phyloP scores from a whole-genome alignment of 345 rosid species.

The Citrus unshiu region DNA sequence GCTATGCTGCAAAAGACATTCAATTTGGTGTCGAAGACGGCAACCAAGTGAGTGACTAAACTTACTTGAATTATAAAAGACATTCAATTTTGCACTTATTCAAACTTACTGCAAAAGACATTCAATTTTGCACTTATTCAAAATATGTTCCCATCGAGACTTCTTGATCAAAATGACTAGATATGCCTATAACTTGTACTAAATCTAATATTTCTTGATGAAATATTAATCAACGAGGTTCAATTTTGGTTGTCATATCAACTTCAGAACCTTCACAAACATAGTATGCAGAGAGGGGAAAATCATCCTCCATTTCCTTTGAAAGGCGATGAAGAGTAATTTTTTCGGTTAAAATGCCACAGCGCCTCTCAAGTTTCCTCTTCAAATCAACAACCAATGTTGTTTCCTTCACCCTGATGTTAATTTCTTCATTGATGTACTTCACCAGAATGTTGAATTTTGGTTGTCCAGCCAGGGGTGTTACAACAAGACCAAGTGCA shows the following conservation, averaged over 20 bases:
- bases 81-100: no score
- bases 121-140: no score
- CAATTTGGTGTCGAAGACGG: no score
- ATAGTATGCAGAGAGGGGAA: constrained; percentile 2
- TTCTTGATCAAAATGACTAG: no score
- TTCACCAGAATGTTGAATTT: background rate
- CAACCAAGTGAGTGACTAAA: no score
- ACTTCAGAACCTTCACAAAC: constrained; percentile 5
- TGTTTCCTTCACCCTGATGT: background rate
- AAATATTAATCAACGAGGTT: background rate
- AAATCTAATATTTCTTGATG: no score
- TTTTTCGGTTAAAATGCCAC: background rate
- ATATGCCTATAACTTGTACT: no score
- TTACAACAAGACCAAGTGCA: background rate
- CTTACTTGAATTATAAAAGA: no score
- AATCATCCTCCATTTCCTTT: background rate
- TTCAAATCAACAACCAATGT: background rate
- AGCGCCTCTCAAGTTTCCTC: background rate
- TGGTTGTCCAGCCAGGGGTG: background rate
- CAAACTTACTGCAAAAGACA: no score
- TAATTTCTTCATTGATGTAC: background rate
- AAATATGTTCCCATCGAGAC: no score
- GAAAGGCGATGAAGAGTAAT: background rate
- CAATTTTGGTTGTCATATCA: background rate
- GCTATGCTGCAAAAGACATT: no score